Base-by-base conservation (phyloP, 768 basidiomycete genomes). In the Amanita polypyramis region DNA sequence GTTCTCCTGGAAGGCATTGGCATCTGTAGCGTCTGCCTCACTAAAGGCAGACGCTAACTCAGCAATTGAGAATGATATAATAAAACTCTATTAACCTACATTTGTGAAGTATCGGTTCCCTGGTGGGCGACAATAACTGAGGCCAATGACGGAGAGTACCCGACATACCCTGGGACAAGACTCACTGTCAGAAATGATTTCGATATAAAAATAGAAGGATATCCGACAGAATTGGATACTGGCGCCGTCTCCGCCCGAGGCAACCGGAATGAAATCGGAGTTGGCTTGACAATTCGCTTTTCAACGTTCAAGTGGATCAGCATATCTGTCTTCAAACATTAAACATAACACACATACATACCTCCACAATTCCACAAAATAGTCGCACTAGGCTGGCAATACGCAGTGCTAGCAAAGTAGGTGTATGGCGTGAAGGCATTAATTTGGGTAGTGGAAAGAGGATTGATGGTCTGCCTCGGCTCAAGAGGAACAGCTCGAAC, bases 321-420 rank as follows among this genome's bases (percentile, higher is more conserved):
- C 12, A 15, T 32, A 17, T 2, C 27, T 2, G 23, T 5, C 1
- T 11, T 4, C 6, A 8, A 12, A 12, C 12, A 14, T 2, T n/a
- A 33, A 20, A 25, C 3, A 10, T 4, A 42, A 7, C 43, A 1
- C 11, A 47, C 69, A 47, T 9, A 47, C 69, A 47, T 52, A 75
- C 77, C 51, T 55, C 78, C 78, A 52, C 77, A 80, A 30, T 62
- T 54, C 79, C 78, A 80, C 21, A 64, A 57, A 35, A 68, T 45
- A 5, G 74, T 76, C 23, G 58, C 51, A 5, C 62, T 49, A 4
- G 75, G 68, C 9, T 61, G 48, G 50, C 79, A 80, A 52, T 78
- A 77, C 0, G 68, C 76, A 5, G 77, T 56, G 37, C 70, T 70
- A 0, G 79, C 77, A 48, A 70, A 78, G 48, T 59, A 60, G 0